Base-by-base conservation (phyloP, 257 asterid genomes). In the Penstemon barbatus region DNA sequence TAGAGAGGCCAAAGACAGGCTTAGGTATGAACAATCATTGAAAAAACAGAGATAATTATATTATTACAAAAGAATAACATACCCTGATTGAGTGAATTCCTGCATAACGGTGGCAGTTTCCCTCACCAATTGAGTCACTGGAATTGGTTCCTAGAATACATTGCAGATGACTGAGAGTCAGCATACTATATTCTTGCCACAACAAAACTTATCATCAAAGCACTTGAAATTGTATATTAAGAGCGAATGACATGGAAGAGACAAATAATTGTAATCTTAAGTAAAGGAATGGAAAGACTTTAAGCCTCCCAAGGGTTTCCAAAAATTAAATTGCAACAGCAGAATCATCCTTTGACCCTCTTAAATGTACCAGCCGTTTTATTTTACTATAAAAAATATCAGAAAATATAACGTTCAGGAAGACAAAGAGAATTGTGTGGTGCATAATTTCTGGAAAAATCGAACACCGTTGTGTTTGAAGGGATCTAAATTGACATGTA, bases 71-170 rank as follows among this genome's bases (percentile, higher is more conserved):
- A 54, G 25, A 58, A 3, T 43, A 43, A 55, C 81, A 56, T 87
- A 94, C 99, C 99, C 99, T 45, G 99, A 94, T 68, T 94, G 99
- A 75, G 99, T 94, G 84, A 94, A 94, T 73, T 94, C 99, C 79
- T 94, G 99, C 99, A 94, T 94, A 67, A 94, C 99, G 39, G 96
- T 84, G 62, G 99, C 99, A 41, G 99, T 94, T 79, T 94, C 99
- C 87, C 99, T 82, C 79, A 94, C 99, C 76, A 94, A 79, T 64
- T 94, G 99, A 63, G 99, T 94, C 64, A 89, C 96, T 49, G 97
- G 99, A 77, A 94, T 91, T 49, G 92, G 80, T 83, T 94, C 99
- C 99, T 94, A 58, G 10, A 74, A 15, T 69, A 49, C 13, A 60
- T 57, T 52, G 50, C 60, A 70, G 46, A 67, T n/a, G 68, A 70